Evolutionary conservation across 2,329 filamentous ascomycete species (phyloP).

Genomic region (Aureobasidium sp.): DNA sequence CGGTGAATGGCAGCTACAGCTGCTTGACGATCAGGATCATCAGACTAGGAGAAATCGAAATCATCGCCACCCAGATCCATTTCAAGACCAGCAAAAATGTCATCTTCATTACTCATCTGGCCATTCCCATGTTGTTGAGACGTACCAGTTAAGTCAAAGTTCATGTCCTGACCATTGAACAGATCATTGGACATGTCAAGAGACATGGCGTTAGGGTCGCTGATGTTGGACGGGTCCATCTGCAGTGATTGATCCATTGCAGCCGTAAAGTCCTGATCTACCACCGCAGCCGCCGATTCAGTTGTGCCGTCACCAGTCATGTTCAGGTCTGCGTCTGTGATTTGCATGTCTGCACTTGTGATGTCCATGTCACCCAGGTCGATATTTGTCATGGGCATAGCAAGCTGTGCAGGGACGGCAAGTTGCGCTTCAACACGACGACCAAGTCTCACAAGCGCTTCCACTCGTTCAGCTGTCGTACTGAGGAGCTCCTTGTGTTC

Average conservation of each 20-base stretch:
- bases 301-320: neutral
- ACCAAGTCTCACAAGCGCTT: slow-evolving; percentile 41
- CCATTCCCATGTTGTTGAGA: slow-evolving; percentile 24
- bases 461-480: slow-evolving; percentile 63
- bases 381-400: slow-evolving; percentile 30
- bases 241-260: slow-evolving; percentile 13
- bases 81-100: slow-evolving; percentile 47
- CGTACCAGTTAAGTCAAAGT: slow-evolving; percentile 34
- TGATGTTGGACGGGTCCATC: slow-evolving; percentile 15
- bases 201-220: slow-evolving; percentile 27
- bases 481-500: slow-evolving; percentile 62
- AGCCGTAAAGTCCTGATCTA: slow-evolving; percentile 10
- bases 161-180: slow-evolving; percentile 26
- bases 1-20: too few relatives aligned
- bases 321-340: neutral
- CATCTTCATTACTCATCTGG: slow-evolving; percentile 40
- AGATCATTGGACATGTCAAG: slow-evolving; percentile 22
- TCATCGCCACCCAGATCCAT: slow-evolving; percentile 35
- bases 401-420: slow-evolving; percentile 69
- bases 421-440: slow-evolving; percentile 37
- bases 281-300: neutral
- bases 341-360: slow-evolving; percentile 10
- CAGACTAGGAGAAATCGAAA: slow-evolving; percentile 31
- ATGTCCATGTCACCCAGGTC: slow-evolving; percentile 39
- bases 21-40: too few relatives aligned